Base-by-base conservation (phyloP, 2,329 filamentous ascomycete genomes). In the Beauveria sp. region DNA sequence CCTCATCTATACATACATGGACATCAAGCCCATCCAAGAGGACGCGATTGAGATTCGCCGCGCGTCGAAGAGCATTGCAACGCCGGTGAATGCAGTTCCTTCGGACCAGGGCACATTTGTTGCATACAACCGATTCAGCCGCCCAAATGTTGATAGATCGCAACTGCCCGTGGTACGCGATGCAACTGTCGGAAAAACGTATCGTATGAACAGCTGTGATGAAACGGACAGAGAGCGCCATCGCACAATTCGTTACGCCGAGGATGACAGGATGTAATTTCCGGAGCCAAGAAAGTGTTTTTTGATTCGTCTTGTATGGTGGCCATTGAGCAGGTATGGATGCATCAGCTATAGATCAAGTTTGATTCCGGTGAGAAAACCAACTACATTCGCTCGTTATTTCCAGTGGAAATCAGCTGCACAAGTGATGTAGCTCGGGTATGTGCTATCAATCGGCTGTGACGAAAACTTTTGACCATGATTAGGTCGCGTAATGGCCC, bases 61-160 rank as follows among this genome's bases (percentile, higher is more conserved):
- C 34, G 66, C 70, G 50, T 76, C 75, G 3, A 69, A 73, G 6
- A 68, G 69, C 34, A 70, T 71, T 4, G 70, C 73, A 0, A 67
- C 72, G 5, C 76, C 77, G 0, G 66, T 70, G 14, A 78, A 79
- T 61, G 78, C 77, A 20, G 68, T 76, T 0, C 69, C 72, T 10
- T 67, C 65, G 16, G 74, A 77, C 51, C 61, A 62, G 6, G 67
- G 74, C 4, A 74, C 69, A 4, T 78, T 80, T 55, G 73, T 79
- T 41, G 76, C 76, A 1, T 79, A 78, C 66, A 80, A 81, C 65
- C 76, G 79, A 52, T 81, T 81, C 70, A 78, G 73, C 16, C 69
- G 76, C 8, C 75, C 76, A 20, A 63, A 67, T 0, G 70, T 70
- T 28, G 54, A 62, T 16, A 43, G 30, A 3, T 62, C 44, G 8